Percentiles rank a stretch among this genome's conserved stretches.
Evolutionary conservation across 2,329 filamentous ascomycete species (phyloP).

Genomic region (Nothophoma quercina): DNA sequence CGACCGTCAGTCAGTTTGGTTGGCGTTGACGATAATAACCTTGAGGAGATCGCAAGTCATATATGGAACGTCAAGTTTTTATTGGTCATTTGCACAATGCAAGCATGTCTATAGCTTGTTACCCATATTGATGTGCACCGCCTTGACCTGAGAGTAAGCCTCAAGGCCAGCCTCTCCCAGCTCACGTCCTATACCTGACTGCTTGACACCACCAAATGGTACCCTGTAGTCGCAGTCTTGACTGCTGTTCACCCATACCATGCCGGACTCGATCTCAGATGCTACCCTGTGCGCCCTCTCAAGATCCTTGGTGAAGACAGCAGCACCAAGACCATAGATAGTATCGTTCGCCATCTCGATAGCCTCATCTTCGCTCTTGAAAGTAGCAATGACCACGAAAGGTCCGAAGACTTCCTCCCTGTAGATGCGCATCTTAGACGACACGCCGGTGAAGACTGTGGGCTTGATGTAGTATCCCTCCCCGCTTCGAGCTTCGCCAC

Average conservation of each 20-base stretch:
- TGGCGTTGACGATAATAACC: no score
- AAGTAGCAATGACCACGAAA: conserved; percentile 14
- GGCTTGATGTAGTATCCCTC: conserved; percentile 46
- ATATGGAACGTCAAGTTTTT: no score
- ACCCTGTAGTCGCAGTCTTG: conserved; percentile 36
- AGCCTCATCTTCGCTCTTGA: conserved; percentile 17
- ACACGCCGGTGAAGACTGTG: conserved; percentile 44
- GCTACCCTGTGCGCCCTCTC: conserved; percentile 50
- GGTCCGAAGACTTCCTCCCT: conserved; percentile 17
- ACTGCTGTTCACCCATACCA: conserved; percentile 52
- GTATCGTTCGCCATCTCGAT: conserved; percentile 17
- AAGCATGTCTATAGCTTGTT: conserved; percentile 11
- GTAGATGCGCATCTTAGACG: conserved; percentile 13
- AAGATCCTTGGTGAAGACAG: conserved; percentile 73
- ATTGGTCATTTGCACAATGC: background rate
- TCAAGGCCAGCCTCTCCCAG: conserved; percentile 50
- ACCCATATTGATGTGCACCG: conserved; percentile 22
- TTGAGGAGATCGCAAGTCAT: no score
- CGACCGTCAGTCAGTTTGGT: no score
- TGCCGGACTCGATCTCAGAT: conserved; percentile 51
- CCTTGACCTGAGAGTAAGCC: conserved; percentile 22
- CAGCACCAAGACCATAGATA: conserved; percentile 61
- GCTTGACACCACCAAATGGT: conserved; percentile 60
- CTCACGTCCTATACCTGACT: conserved; percentile 65
- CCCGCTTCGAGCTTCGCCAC: conserved; percentile 56